phyloP scores from a whole-genome alignment of 2,329 filamentous ascomycete species.

The Parastagonospora nodorum region DNA sequence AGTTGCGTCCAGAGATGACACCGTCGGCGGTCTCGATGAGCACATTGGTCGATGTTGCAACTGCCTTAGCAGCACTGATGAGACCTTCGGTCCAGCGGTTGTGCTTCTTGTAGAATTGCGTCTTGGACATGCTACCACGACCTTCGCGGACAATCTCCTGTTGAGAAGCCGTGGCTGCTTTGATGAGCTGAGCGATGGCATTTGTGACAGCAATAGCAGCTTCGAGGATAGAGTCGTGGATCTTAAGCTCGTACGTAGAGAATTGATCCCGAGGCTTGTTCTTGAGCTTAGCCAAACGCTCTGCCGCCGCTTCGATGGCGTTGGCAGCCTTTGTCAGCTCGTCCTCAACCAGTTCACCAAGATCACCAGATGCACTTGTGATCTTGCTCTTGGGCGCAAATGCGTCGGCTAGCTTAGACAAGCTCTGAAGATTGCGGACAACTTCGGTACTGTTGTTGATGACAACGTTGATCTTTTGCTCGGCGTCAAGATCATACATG shows the following conservation, averaged over 20 bases:
- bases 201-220: slow-evolving; percentile 92
- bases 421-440: slow-evolving; percentile 87
- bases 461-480: slow-evolving; percentile 95
- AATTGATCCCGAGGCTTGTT: slow-evolving; percentile 97
- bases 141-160: slow-evolving; percentile 96
- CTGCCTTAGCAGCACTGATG: slow-evolving; percentile 95
- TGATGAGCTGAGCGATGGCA: slow-evolving; percentile 92
- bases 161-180: slow-evolving; percentile 89
- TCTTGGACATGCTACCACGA: slow-evolving; percentile 81
- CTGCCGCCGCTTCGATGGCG: slow-evolving; percentile 90
- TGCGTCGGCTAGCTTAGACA: slow-evolving; percentile 90
- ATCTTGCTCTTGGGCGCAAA: slow-evolving; percentile 92
- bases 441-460: slow-evolving; percentile 98
- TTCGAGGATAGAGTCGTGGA: slow-evolving; percentile 93
- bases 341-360: slow-evolving; percentile 89
- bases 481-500: slow-evolving; percentile 83
- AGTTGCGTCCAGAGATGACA: slow-evolving; percentile 89
- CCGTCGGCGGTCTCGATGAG: slow-evolving; percentile 98
- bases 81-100: slow-evolving; percentile 98
- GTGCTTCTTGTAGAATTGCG: slow-evolving; percentile 99
- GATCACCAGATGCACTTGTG: slow-evolving; percentile 75
- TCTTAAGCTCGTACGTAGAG: slow-evolving; percentile 93
- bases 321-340: slow-evolving; percentile 93
- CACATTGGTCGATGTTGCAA: slow-evolving; percentile 89
- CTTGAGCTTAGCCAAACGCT: slow-evolving; percentile 86